phyloP scores from a whole-genome alignment of 2,329 filamentous ascomycete genomes.

The Beauveria sp. region DNA sequence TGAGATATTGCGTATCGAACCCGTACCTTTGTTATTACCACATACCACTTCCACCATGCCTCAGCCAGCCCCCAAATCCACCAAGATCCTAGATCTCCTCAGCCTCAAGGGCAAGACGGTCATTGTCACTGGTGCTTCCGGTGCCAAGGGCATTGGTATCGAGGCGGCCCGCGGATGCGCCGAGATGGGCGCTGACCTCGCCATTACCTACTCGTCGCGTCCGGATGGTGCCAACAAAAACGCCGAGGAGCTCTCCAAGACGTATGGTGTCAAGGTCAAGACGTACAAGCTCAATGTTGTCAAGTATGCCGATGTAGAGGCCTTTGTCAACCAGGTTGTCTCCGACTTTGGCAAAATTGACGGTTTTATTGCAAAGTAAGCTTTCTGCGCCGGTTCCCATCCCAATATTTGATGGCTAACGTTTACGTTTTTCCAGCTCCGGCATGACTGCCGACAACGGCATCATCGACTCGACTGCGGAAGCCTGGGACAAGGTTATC shows the following conservation, averaged over 20 bases:
- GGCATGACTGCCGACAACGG: conserved; percentile 62
- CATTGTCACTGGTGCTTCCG: conserved; percentile 62
- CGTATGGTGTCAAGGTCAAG: conserved; percentile 61
- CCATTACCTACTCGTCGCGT: conserved; percentile 64
- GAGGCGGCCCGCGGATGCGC: conserved; percentile 62
- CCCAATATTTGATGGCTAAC: neutral
- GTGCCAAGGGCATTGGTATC: conserved; percentile 63
- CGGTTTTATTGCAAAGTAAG: conserved; percentile 67
- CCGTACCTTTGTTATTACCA: neutral
- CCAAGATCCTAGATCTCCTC: conserved; percentile 57
- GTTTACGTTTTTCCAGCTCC: conserved; percentile 32
- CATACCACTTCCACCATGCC: conserved; percentile 36
- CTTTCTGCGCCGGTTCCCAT: conserved; percentile 16
- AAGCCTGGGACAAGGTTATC: conserved; percentile 59
- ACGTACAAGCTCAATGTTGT: conserved; percentile 53
- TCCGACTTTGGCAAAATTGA: conserved; percentile 68
- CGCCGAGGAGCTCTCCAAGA: conserved; percentile 53
- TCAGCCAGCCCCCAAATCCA: conserved; percentile 47
- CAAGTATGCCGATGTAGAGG: conserved; percentile 42
- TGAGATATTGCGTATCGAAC: neutral
- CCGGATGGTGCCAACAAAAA: conserved; percentile 61
- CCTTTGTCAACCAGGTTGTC: conserved; percentile 55
- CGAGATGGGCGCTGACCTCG: conserved; percentile 63
- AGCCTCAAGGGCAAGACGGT: conserved; percentile 67
- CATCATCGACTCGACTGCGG: conserved; percentile 58